phyloP scores from a whole-genome alignment of 2,329 filamentous ascomycete species.

The Sphaerostilbella broomeana region DNA sequence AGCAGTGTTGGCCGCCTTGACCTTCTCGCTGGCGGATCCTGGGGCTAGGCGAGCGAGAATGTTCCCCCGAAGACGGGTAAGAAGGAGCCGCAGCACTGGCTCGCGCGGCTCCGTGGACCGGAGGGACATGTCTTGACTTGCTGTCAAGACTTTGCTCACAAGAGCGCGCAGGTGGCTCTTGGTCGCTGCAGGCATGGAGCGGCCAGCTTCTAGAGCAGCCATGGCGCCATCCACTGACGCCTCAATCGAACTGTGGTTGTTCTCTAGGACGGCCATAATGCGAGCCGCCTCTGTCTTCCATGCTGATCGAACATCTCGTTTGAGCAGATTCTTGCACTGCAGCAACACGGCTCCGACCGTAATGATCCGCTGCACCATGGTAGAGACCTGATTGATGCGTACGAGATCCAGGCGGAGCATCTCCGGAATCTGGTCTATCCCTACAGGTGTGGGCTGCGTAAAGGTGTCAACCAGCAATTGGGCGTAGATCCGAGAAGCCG shows the following conservation, averaged over 20 bases:
- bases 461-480: conserved; percentile 71
- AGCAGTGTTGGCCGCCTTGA: conserved; percentile 61
- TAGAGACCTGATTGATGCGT: conserved; percentile 46
- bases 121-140: conserved; percentile 40
- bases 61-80: conserved; percentile 61
- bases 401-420: conserved; percentile 64
- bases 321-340: conserved; percentile 76
- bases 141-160: conserved; percentile 49
- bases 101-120: conserved; percentile 41
- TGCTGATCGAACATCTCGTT: conserved; percentile 68
- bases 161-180: conserved; percentile 52
- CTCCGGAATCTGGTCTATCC: conserved; percentile 57
- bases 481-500: conserved; percentile 64
- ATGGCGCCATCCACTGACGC: conserved; percentile 54
- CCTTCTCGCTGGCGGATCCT: conserved; percentile 61
- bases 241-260: conserved; percentile 42
- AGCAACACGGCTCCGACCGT: conserved; percentile 68
- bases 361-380: conserved; percentile 50
- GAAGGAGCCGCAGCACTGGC: conserved; percentile 58
- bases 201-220: conserved; percentile 54
- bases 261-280: conserved; percentile 63
- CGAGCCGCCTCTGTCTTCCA: conserved; percentile 70
- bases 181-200: conserved; percentile 58
- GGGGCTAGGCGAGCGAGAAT: conserved; percentile 59
- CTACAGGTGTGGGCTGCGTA: conserved; percentile 55